These are phyloP conservation scores for Cryphonectria japonica DNA, from an alignment of 2,329 filamentous ascomycete species.

Conservation along the genomic window DNA sequence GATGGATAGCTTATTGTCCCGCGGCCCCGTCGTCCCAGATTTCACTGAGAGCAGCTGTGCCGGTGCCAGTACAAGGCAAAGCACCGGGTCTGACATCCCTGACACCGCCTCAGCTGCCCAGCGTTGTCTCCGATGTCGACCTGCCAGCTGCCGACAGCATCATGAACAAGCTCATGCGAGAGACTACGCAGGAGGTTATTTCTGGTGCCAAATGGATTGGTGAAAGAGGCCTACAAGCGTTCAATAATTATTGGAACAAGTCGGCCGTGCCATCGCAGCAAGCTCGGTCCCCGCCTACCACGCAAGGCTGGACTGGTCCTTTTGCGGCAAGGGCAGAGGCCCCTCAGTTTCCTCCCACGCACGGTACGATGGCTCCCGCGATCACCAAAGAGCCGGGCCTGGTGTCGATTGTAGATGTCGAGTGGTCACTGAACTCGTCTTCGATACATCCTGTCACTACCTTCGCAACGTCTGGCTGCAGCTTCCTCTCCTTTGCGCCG, in stretches of 20 bases:
- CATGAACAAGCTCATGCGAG: slow-evolving; percentile 76
- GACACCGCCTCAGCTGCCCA: slow-evolving; percentile 70
- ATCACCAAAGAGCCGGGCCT: slow-evolving; percentile 70
- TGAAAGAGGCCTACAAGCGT: slow-evolving; percentile 75
- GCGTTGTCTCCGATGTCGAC: slow-evolving; percentile 69
- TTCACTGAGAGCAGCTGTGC: slow-evolving; percentile 68
- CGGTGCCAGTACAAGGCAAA: slow-evolving; percentile 58
- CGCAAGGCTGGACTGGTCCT: slow-evolving; percentile 52
- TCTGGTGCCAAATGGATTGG: slow-evolving; percentile 76
- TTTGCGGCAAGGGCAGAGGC: slow-evolving; percentile 52
- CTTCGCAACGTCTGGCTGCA: slow-evolving; percentile 76
- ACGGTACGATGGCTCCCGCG: slow-evolving; percentile 63
- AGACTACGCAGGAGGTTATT: slow-evolving; percentile 78
- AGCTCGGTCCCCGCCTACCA: slow-evolving; percentile 47
- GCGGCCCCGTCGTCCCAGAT: slow-evolving; percentile 72
- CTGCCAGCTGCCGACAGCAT: slow-evolving; percentile 73
- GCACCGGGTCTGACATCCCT: slow-evolving; percentile 61
- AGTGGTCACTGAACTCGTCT: slow-evolving; percentile 57
- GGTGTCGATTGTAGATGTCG: slow-evolving; percentile 75
- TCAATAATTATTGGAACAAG: slow-evolving; percentile 81
- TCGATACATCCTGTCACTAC: slow-evolving; percentile 68
- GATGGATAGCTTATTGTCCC: slow-evolving; percentile 79
- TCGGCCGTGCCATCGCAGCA: slow-evolving; percentile 48
- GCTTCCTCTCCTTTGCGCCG: slow-evolving; percentile 78
- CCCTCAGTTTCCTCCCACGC: slow-evolving; percentile 74